These are phyloP conservation scores for Solanum hybrid DNA, from an alignment of 305 asterid species.

Conservation along the genomic window DNA sequence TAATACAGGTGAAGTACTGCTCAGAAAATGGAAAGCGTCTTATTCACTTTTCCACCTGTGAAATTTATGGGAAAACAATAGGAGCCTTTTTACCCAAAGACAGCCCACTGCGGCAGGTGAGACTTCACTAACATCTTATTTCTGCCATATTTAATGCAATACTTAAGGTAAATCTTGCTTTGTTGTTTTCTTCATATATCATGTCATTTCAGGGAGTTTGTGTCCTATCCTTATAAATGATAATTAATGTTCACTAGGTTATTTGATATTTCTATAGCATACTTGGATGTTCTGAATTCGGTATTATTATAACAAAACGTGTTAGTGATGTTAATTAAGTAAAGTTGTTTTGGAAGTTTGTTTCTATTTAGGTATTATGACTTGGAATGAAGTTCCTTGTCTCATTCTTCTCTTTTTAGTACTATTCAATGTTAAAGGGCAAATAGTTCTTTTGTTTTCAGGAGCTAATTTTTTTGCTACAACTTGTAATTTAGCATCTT, in stretches of 20 bases:
- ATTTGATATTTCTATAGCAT: neutral
- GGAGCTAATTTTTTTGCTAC: neutral
- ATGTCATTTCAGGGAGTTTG: neutral
- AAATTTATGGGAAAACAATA: constrained; percentile 66
- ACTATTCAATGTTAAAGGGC: neutral
- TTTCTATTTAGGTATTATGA: neutral
- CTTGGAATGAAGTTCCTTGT: neutral
- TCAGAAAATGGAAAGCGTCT: constrained; percentile 74
- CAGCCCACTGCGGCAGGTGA: constrained; percentile 69
- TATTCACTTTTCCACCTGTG: constrained; percentile 80
- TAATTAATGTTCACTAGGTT: neutral
- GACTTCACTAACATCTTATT: constrained; percentile 10
- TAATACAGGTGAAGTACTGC: constrained; percentile 65
- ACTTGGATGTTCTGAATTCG: neutral
- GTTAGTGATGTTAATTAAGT: neutral
- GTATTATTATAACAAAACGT: neutral
- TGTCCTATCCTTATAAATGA: neutral
- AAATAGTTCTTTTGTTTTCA: neutral
- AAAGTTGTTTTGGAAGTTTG: neutral
- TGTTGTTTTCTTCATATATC: neutral
- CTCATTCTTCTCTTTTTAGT: neutral
- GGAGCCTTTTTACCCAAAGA: constrained; percentile 68
- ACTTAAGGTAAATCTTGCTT: neutral
- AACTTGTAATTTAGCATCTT: neutral
- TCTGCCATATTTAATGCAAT: neutral